phyloP scores from a whole-genome alignment of 2,329 filamentous ascomycete species.

The Dactylellina drechsleri region DNA sequence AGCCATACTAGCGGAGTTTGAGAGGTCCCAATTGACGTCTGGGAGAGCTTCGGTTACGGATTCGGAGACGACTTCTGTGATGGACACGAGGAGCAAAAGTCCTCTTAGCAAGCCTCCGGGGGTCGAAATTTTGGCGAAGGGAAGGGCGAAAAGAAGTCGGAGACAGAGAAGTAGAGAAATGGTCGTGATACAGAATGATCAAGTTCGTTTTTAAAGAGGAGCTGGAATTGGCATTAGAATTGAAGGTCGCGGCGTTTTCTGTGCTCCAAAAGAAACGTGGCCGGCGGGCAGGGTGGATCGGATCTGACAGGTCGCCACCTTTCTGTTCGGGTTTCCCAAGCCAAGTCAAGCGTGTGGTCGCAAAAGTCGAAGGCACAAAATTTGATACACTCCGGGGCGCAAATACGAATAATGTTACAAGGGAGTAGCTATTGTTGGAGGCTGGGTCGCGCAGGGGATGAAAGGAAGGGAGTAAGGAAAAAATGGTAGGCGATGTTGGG shows the following conservation, averaged over 20 bases:
- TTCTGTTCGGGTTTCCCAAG: too few relatives aligned
- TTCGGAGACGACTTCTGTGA: conserved; percentile 42
- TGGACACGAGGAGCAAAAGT: conserved; percentile 50
- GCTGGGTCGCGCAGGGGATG: too few relatives aligned
- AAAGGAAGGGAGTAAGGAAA: too few relatives aligned
- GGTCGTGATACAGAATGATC: neutral
- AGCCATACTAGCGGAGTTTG: conserved; percentile 26
- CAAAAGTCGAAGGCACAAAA: neutral
- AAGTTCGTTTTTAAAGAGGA: conserved; percentile 24
- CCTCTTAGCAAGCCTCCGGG: conserved; percentile 41
- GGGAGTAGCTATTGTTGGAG: too few relatives aligned
- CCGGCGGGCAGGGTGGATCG: conserved; percentile 16
- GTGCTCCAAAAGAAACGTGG: conserved; percentile 31
- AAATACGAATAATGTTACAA: too few relatives aligned
- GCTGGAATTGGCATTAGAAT: conserved; percentile 41
- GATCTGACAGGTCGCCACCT: neutral
- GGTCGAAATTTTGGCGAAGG: conserved; percentile 48
- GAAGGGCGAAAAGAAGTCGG: neutral
- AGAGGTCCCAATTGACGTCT: conserved; percentile 24
- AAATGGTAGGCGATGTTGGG: too few relatives aligned
- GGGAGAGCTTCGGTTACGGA: conserved; percentile 14
- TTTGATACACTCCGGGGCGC: conserved; percentile 2
- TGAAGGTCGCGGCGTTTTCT: conserved; percentile 6
- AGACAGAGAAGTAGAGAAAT: conserved; percentile 11
- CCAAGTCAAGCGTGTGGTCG: too few relatives aligned